A percentile compares a stretch with the other conserved stretches of the same genome.
Conservation (phyloP, 1,284 basidiomycete species). For the Tylopilus sp. region DNA sequence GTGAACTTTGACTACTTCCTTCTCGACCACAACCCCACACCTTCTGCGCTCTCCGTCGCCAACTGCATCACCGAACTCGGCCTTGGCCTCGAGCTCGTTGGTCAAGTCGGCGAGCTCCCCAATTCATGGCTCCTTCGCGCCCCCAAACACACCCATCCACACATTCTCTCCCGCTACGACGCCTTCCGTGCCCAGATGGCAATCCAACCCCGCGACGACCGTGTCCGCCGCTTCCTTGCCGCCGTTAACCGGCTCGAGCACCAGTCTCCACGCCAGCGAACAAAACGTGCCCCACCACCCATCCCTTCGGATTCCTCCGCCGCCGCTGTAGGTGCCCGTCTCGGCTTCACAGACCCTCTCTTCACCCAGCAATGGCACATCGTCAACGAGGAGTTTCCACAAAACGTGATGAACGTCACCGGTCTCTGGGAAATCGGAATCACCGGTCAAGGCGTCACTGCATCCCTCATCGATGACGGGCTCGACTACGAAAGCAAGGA, state of each 20-base stretch:
- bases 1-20: conserved; percentile 89
- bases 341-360: conserved; percentile 83
- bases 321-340: conserved; percentile 52
- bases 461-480: conserved; percentile 95
- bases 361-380: conserved; percentile 93
- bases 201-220: conserved; percentile 21
- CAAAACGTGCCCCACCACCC: conserved; percentile 68
- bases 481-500: conserved; percentile 89
- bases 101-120: conserved; percentile 80
- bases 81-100: conserved; percentile 82
- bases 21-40: conserved; percentile 64
- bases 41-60: conserved; percentile 47
- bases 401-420: conserved; percentile 83
- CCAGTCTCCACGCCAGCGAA: conserved; percentile 60
- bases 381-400: conserved; percentile 69
- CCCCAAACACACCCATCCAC: conserved; percentile 37
- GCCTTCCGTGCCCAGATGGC: conserved; percentile 41
- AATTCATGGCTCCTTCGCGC: conserved; percentile 85
- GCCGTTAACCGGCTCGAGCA: conserved; percentile 56
- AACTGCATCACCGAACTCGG: conserved; percentile 63
- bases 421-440: conserved; percentile 85
- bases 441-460: conserved; percentile 82
- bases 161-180: conserved; percentile 50
- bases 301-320: conserved; percentile 36
- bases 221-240: conserved; percentile 44